A percentile compares a stretch with the other conserved stretches of the same genome.
Evolutionary conservation across 768 basidiomycete genomes (phyloP).

Genomic region (Phylloporus sp.): DNA sequence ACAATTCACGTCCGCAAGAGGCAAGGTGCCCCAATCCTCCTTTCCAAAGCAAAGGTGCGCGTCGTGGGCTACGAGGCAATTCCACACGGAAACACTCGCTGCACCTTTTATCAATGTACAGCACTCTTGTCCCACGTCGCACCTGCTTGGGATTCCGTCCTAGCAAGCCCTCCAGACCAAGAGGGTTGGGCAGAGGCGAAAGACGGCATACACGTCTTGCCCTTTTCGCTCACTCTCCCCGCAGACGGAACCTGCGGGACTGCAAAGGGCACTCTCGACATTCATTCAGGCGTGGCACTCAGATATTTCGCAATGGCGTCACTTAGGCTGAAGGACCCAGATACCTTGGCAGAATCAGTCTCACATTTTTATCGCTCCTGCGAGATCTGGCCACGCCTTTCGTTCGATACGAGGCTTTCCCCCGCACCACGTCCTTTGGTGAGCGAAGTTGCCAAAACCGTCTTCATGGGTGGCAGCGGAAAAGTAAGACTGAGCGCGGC

Average conservation of each 20-base stretch:
- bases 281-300: constrained; percentile 57
- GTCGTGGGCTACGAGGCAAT: constrained; percentile 82
- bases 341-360: constrained; percentile 59
- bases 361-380: constrained; percentile 88
- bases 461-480: constrained; percentile 61
- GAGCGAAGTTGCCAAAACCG: constrained; percentile 46
- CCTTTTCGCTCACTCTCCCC: constrained; percentile 69
- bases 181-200: constrained; percentile 61
- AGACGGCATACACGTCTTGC: constrained; percentile 65
- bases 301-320: constrained; percentile 80
- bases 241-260: constrained; percentile 45
- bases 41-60: constrained; percentile 74
- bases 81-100: constrained; percentile 49
- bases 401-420: constrained; percentile 55
- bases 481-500: constrained; percentile 61
- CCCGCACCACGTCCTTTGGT: constrained; percentile 56
- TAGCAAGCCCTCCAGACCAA: constrained; percentile 41
- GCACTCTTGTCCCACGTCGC: constrained; percentile 46
- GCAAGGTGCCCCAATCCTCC: constrained; percentile 43
- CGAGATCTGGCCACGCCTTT: constrained; percentile 72
- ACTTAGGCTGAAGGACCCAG: constrained; percentile 66
- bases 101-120: constrained; percentile 80
- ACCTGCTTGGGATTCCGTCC: constrained; percentile 41
- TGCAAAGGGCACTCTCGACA: constrained; percentile 54
- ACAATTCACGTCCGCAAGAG: constrained; percentile 59